Evolutionary conservation across 345 rosid species (phyloP).

Genomic region (Euphorbia pulcherrima): DNA sequence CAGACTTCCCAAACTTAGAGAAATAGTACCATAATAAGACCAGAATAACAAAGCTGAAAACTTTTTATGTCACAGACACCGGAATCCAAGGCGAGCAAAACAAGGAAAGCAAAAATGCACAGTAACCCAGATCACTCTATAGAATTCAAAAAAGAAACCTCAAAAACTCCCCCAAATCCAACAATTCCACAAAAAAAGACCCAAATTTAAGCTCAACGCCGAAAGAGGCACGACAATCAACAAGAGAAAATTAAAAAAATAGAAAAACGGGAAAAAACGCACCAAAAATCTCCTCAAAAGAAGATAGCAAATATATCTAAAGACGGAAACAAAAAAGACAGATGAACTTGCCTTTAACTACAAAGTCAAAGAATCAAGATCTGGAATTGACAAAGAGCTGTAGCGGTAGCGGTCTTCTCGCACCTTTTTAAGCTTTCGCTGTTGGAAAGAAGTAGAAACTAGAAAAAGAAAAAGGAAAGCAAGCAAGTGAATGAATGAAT

Average conservation of each 20-base stretch:
- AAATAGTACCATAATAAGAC: slow-evolving; percentile 16
- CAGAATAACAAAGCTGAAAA: slow-evolving; percentile 41
- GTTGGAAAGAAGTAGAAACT: slow-evolving; percentile 1
- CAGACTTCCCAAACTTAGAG: slow-evolving; percentile 22
- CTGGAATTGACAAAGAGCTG: neutral
- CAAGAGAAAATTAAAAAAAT: neutral
- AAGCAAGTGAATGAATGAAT: slow-evolving; percentile 2
- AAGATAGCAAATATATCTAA: slow-evolving; percentile 5
- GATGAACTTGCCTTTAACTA: slow-evolving; percentile 23
- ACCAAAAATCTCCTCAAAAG: slow-evolving; percentile 21
- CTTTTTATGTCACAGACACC: slow-evolving; percentile 28
- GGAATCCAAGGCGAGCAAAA: slow-evolving; percentile 30
- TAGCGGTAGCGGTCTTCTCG: no score
- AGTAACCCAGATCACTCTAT: slow-evolving; percentile 28
- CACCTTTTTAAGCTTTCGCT: neutral
- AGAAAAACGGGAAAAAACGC: neutral
- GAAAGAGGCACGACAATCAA: slow-evolving; percentile 9
- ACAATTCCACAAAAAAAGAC: neutral
- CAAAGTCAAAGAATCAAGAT: slow-evolving; percentile 21
- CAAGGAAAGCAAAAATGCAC: slow-evolving; percentile 19
- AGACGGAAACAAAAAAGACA: slow-evolving; percentile 14
- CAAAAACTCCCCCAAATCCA: slow-evolving; percentile 1
- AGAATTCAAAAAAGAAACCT: slow-evolving; percentile 22
- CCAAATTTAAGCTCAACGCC: slow-evolving; percentile 3
- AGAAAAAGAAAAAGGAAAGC: neutral